Percentiles rank a stretch among this genome's conserved stretches.
Evolutionary conservation across 1,284 basidiomycete species (phyloP).

Genomic region (Hymenochaete sp.): DNA sequence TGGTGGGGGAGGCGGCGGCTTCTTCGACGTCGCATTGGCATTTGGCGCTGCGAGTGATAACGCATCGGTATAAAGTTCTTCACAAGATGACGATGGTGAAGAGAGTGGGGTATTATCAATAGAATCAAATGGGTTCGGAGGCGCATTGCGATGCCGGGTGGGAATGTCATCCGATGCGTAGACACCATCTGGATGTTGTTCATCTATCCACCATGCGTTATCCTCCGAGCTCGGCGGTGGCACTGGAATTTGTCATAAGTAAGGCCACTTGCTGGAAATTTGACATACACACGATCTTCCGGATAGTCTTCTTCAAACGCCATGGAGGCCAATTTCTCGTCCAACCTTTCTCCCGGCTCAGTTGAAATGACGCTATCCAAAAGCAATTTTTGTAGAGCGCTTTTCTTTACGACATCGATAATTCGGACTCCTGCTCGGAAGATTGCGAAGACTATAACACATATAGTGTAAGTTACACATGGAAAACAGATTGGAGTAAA

Average conservation of each 20-base stretch:
- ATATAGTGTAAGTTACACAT: neutral
- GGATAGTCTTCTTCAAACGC: slow-evolving; percentile 28
- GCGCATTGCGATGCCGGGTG: slow-evolving; percentile 27
- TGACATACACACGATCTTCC: slow-evolving; percentile 28
- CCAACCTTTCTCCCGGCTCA: slow-evolving; percentile 54
- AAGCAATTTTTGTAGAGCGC: slow-evolving; percentile 60
- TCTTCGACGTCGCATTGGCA: slow-evolving; percentile 30
- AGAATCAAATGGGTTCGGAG: slow-evolving; percentile 63
- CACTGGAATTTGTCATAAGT: slow-evolving; percentile 33
- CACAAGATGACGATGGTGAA: slow-evolving; percentile 73
- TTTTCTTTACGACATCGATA: slow-evolving; percentile 70
- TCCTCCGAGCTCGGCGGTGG: slow-evolving; percentile 74
- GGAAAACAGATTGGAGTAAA: neutral
- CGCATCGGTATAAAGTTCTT: slow-evolving; percentile 68
- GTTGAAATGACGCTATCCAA: slow-evolving; percentile 54
- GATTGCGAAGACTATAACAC: slow-evolving; percentile 65
- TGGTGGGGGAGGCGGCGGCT: slow-evolving; percentile 31
- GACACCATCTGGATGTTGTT: slow-evolving; percentile 57
- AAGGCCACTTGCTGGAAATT: slow-evolving; percentile 22
- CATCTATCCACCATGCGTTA: slow-evolving; percentile 65
- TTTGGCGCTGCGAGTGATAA: slow-evolving; percentile 51
- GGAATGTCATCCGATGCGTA: slow-evolving; percentile 40
- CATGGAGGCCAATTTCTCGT: slow-evolving; percentile 57
- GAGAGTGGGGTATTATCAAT: slow-evolving; percentile 52
- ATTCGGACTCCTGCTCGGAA: slow-evolving; percentile 74